These are phyloP conservation scores for Ogataea minuta DNA, from an alignment of 805 yeast species.

Conservation along the genomic window DNA sequence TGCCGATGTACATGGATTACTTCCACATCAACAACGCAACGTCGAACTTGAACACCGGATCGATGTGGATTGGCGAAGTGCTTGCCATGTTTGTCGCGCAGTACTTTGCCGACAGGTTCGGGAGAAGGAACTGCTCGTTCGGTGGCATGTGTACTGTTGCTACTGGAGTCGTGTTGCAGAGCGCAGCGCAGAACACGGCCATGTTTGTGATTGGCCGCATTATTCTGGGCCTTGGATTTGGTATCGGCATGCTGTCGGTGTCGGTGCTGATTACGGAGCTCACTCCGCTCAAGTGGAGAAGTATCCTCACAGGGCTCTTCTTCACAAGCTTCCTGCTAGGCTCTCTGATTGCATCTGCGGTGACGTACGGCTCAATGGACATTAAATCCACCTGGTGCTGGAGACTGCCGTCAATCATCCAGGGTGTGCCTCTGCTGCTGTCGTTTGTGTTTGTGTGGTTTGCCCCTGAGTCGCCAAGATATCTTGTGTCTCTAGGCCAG, in stretches of 20 bases:
- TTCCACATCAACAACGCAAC: constrained; percentile 11
- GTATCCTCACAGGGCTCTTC: constrained; percentile 37
- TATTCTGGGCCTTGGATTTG: constrained; percentile 19
- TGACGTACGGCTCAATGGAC: constrained; percentile 34
- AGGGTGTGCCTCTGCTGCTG: constrained; percentile 44
- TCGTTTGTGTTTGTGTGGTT: constrained; percentile 35
- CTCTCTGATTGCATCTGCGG: constrained; percentile 44
- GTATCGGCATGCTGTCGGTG: constrained; percentile 25
- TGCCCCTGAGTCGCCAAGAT: constrained; percentile 45
- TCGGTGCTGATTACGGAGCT: constrained; percentile 33
- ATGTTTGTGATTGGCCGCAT: constrained; percentile 43
- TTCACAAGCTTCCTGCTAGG: constrained; percentile 44
- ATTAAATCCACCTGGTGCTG: constrained; percentile 43
- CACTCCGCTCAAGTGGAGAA: constrained; percentile 27
- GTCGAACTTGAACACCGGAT: constrained; percentile 16
- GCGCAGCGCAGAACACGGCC: constrained; percentile 28
- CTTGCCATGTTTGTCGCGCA: constrained; percentile 3
- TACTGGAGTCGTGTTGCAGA: constrained; percentile 52
- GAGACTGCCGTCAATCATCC: constrained; percentile 53
- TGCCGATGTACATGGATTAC: constrained; percentile 15
- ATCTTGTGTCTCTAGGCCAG: constrained; percentile 35
- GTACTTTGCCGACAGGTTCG: constrained; percentile 30
- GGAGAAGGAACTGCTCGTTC: constrained; percentile 57
- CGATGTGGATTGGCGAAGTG: constrained; percentile 30
- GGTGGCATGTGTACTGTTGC: constrained; percentile 50